Conservation (phyloP, 116 monocot species). For the Phalaenopsis hybrid region DNA sequence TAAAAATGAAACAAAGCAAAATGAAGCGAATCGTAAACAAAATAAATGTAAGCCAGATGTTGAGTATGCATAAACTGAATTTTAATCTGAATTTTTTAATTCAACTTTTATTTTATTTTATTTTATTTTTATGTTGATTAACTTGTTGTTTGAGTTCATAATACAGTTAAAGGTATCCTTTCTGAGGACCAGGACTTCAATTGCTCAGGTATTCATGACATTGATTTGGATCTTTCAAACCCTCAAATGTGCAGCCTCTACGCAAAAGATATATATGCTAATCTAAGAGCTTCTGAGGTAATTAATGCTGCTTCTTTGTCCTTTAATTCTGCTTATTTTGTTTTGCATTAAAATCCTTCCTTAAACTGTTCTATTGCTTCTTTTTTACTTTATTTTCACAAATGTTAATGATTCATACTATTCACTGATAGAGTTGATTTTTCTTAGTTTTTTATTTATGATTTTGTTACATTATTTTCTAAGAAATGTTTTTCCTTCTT, state of each 20-base stretch:
- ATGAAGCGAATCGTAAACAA: background rate
- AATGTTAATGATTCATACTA: background rate
- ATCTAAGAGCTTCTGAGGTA: slow-evolving; percentile 75
- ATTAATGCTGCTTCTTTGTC: background rate
- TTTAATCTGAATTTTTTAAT: background rate
- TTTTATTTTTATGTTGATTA: background rate
- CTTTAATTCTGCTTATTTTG: background rate
- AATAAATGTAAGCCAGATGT: background rate
- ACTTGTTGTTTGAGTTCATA: background rate
- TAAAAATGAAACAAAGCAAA: background rate
- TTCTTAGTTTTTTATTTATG: background rate
- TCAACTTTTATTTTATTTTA: background rate
- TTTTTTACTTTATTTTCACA: background rate
- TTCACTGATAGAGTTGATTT: background rate
- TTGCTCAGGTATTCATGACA: slow-evolving; percentile 37
- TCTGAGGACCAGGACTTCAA: slow-evolving; percentile 17
- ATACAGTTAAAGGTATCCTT: slow-evolving; percentile 18
- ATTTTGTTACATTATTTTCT: background rate
- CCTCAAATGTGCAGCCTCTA: slow-evolving; percentile 80
- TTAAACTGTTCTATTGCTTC: slow-evolving; percentile 1
- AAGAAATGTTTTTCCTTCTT: background rate
- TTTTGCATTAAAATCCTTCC: background rate
- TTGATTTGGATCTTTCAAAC: slow-evolving; percentile 70
- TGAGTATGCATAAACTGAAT: background rate
- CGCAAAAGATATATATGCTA: slow-evolving; percentile 60